Conservation (phyloP, 768 basidiomycete species). For the Hericium rajendrae region DNA sequence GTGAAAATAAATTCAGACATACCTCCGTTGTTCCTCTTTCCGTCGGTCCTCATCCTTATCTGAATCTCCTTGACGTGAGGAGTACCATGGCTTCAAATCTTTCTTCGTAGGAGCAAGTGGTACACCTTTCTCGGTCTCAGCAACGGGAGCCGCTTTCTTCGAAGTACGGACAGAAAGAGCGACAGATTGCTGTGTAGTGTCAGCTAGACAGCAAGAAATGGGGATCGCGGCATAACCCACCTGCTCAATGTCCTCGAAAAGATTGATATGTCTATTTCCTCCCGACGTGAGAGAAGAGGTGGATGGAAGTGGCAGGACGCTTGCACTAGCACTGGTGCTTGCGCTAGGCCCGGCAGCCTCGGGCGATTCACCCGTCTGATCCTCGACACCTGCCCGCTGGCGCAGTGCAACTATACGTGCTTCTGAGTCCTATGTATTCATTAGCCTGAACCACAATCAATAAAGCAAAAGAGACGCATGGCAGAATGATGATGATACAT, state of each 20-base stretch:
- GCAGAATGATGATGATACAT: conserved; percentile 17
- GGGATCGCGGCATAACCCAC: neutral
- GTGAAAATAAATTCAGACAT: neutral
- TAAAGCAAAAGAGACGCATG: neutral
- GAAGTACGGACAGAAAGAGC: conserved; percentile 37
- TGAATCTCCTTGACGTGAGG: conserved; percentile 9
- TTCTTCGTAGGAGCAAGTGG: conserved; percentile 65
- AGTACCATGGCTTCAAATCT: conserved; percentile 80
- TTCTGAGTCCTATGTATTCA: conserved; percentile 57
- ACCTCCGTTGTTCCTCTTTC: conserved; percentile 19
- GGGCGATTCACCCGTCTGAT: conserved; percentile 12
- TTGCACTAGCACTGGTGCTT: neutral
- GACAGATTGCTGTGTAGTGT: conserved; percentile 29
- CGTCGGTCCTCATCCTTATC: conserved; percentile 6
- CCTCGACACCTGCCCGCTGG: conserved; percentile 42
- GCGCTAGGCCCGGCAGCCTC: conserved; percentile 5
- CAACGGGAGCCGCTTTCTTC: conserved; percentile 22
- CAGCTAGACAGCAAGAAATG: neutral
- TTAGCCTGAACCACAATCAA: neutral
- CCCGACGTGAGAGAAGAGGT: conserved; percentile 25
- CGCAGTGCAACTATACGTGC: conserved; percentile 61
- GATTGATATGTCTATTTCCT: conserved; percentile 78
- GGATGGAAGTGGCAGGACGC: conserved; percentile 16
- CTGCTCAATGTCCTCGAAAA: conserved; percentile 72
- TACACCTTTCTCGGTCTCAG: conserved; percentile 60